Conservation (phyloP, 139 green algal species). For the Mesotaenium endlicherianum region DNA sequence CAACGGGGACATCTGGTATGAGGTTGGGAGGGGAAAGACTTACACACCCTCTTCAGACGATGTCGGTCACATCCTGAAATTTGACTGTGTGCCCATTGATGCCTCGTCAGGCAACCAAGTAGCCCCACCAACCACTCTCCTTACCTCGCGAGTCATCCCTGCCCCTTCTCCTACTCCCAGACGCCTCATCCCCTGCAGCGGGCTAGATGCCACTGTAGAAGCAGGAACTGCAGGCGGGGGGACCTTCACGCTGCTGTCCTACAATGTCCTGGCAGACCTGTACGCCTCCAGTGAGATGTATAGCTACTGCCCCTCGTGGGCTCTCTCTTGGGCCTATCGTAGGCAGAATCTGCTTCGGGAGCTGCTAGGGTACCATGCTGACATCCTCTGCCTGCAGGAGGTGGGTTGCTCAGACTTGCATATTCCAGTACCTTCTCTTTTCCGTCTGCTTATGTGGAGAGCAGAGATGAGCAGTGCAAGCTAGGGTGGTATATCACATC, state of each 20-base stretch:
- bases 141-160: constrained; percentile 75
- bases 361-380: constrained; percentile 81
- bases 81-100: constrained; percentile 64
- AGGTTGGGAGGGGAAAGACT: constrained; percentile 62
- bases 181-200: constrained; percentile 70
- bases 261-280: constrained; percentile 97
- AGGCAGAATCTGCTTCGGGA: constrained; percentile 89
- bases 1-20: constrained; percentile 35
- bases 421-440: too few species aligned
- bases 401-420: too few species aligned
- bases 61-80: constrained; percentile 84
- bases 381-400: constrained; percentile 96
- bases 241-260: constrained; percentile 89
- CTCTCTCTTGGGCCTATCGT: constrained; percentile 88
- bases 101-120: constrained; percentile 24
- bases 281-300: constrained; percentile 90
- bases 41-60: constrained; percentile 85
- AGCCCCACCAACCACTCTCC: constrained; percentile 46
- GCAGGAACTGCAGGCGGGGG: constrained; percentile 34
- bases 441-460: too few species aligned
- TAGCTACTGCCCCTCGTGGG: constrained; percentile 82
- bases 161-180: constrained; percentile 69
- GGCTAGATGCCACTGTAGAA: constrained; percentile 33
- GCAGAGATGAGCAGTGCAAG: too few species aligned
- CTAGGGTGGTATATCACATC: too few species aligned